These are phyloP conservation scores for Sporothrix inflata DNA, from an alignment of 2,329 filamentous ascomycete genomes.

Conservation along the genomic window DNA sequence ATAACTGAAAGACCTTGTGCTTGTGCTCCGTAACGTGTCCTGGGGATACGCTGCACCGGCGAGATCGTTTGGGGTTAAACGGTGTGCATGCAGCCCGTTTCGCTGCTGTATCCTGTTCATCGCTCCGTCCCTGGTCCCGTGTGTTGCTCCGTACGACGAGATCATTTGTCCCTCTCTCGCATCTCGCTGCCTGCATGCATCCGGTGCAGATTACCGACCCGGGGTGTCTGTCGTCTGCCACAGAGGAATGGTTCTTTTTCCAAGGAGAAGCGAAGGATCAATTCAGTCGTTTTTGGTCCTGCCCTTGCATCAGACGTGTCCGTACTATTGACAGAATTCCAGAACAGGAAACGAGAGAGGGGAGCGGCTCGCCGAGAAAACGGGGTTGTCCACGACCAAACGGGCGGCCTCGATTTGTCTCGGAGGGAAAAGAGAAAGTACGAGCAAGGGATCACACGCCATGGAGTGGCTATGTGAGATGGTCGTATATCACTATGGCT, in stretches of 20 bases:
- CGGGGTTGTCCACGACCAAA: neutral
- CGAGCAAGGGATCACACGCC: too few species aligned
- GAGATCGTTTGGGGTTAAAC: neutral
- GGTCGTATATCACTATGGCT: too few species aligned
- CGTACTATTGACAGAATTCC: neutral
- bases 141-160: neutral
- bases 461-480: too few species aligned
- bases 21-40: neutral
- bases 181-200: slow-evolving; percentile 21
- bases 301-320: neutral
- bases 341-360: neutral
- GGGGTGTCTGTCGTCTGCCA: neutral
- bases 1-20: neutral
- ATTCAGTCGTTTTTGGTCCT: neutral
- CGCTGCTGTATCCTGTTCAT: neutral
- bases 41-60: neutral
- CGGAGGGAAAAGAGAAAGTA: neutral
- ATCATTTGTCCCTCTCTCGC: neutral
- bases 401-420: neutral
- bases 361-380: neutral
- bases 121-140: neutral
- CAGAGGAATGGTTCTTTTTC: neutral
- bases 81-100: neutral
- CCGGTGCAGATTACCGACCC: slow-evolving; percentile 12
- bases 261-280: neutral